A percentile compares a stretch with the other conserved stretches of the same genome.
phyloP scores from a whole-genome alignment of 1,139 yeast genomes.

The Blastobotrys petasosporus region DNA sequence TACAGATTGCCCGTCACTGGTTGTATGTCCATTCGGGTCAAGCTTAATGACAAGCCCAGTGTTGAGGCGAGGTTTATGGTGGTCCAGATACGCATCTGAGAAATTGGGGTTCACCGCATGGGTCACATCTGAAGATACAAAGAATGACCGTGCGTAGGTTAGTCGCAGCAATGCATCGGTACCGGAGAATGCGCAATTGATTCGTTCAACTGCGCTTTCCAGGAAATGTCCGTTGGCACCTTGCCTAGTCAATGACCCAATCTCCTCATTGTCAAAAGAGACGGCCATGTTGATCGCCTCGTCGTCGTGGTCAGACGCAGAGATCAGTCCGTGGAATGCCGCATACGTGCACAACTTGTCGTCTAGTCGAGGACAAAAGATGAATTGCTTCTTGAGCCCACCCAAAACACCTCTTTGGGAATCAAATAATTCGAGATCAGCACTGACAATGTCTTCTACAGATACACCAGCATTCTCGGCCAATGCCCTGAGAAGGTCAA shows the following conservation, averaged over 20 bases:
- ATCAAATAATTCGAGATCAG: conserved; percentile 79
- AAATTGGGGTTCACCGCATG: conserved; percentile 95
- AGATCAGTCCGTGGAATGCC: conserved; percentile 58
- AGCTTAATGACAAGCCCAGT: conserved; percentile 59
- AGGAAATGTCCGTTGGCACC: conserved; percentile 90
- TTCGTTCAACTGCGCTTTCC: conserved; percentile 65
- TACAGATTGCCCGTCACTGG: conserved; percentile 61
- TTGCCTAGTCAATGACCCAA: conserved; percentile 83
- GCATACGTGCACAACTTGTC: conserved; percentile 87
- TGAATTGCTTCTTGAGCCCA: conserved; percentile 81
- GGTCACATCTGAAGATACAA: conserved; percentile 86
- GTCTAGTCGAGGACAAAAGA: conserved; percentile 87
- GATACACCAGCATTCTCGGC: conserved; percentile 58
- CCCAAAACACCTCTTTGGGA: conserved; percentile 80
- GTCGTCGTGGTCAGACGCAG: conserved; percentile 29
- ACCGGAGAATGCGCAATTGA: conserved; percentile 46
- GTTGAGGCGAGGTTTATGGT: conserved; percentile 68
- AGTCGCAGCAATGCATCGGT: conserved; percentile 38
- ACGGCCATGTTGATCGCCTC: conserved; percentile 45
- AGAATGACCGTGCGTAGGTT: conserved; percentile 56
- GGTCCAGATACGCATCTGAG: conserved; percentile 50
- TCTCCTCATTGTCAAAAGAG: conserved; percentile 87
- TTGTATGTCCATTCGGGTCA: conserved; percentile 66
- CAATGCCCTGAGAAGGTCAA: conserved; percentile 63
- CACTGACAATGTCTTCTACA: conserved; percentile 65